A percentile compares a stretch with the other conserved stretches of the same genome.
Evolutionary conservation across 805 yeast genomes (phyloP).

Genomic region (Diddensiella santjacobensis): DNA sequence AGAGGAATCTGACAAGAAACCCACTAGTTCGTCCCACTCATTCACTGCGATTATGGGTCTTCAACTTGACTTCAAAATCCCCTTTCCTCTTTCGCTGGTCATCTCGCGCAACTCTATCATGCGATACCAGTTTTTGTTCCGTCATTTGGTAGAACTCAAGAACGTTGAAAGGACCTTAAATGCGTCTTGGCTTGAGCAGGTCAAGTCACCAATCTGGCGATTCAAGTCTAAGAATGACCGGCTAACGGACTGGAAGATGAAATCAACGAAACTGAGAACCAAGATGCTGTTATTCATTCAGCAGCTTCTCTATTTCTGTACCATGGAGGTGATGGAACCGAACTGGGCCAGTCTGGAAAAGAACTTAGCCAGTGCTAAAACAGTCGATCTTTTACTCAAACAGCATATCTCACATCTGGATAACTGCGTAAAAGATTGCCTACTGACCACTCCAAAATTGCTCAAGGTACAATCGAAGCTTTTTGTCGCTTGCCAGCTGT

Average conservation of each 20-base stretch:
- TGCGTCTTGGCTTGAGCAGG: slow-evolving; percentile 68
- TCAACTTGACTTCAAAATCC: slow-evolving; percentile 46
- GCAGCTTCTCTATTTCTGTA: slow-evolving; percentile 52
- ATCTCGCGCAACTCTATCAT: slow-evolving; percentile 64
- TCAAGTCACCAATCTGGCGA: slow-evolving; percentile 64
- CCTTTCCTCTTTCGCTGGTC: slow-evolving; percentile 82
- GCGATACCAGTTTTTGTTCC: slow-evolving; percentile 75
- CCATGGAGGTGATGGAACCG: slow-evolving; percentile 55
- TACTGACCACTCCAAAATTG: slow-evolving; percentile 57
- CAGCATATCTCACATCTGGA: slow-evolving; percentile 56
- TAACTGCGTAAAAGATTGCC: slow-evolving; percentile 59
- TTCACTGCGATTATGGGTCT: slow-evolving; percentile 34
- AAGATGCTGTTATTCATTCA: slow-evolving; percentile 56
- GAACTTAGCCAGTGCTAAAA: slow-evolving; percentile 29
- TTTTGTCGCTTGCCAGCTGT: slow-evolving; percentile 35
- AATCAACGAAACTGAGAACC: slow-evolving; percentile 34
- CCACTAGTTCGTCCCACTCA: slow-evolving; percentile 15
- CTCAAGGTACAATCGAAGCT: slow-evolving; percentile 44
- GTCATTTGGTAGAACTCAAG: slow-evolving; percentile 63
- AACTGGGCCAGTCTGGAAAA: slow-evolving; percentile 45
- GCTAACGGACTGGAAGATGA: slow-evolving; percentile 46
- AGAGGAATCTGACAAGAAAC: slow-evolving; percentile 16
- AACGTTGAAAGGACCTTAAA: slow-evolving; percentile 58
- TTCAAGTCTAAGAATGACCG: slow-evolving; percentile 41
- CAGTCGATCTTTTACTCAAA: slow-evolving; percentile 44